Evolutionary conservation across 805 yeast species (phyloP).

Genomic region (Vanderwaltozyma verrucispora): DNA sequence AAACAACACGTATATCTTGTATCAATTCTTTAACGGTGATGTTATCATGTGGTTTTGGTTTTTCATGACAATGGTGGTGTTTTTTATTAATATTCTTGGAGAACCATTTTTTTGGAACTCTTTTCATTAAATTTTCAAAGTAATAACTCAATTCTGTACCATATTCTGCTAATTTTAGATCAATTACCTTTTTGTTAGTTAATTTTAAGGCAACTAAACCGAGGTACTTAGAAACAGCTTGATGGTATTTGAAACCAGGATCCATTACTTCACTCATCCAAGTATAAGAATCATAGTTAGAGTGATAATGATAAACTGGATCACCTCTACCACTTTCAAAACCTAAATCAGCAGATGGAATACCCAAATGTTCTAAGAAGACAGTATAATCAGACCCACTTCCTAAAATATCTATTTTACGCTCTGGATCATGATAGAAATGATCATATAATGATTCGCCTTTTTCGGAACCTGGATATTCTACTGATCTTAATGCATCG

Average conservation of each 20-base stretch:
- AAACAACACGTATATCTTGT: background rate
- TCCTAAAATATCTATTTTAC: conserved; percentile 41
- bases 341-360: conserved; percentile 51
- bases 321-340: conserved; percentile 37
- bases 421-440: conserved; percentile 15
- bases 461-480: conserved; percentile 33
- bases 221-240: conserved; percentile 41
- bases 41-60: background rate
- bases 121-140: conserved; percentile 28
- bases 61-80: conserved; percentile 1
- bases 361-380: conserved; percentile 49
- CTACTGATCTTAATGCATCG: conserved; percentile 34
- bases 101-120: conserved; percentile 33
- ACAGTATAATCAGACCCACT: conserved; percentile 65
- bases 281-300: conserved; percentile 59
- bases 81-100: background rate
- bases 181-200: conserved; percentile 37
- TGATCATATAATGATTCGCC: conserved; percentile 28
- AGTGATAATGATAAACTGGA: conserved; percentile 65
- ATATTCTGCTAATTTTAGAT: conserved; percentile 29
- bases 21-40: background rate
- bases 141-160: conserved; percentile 31
- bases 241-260: conserved; percentile 51
- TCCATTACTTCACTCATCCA: conserved; percentile 63
- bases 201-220: conserved; percentile 42